These are phyloP conservation scores for Sporothrix variecibatus DNA, from an alignment of 2,329 filamentous ascomycete species.

Conservation along the genomic window DNA sequence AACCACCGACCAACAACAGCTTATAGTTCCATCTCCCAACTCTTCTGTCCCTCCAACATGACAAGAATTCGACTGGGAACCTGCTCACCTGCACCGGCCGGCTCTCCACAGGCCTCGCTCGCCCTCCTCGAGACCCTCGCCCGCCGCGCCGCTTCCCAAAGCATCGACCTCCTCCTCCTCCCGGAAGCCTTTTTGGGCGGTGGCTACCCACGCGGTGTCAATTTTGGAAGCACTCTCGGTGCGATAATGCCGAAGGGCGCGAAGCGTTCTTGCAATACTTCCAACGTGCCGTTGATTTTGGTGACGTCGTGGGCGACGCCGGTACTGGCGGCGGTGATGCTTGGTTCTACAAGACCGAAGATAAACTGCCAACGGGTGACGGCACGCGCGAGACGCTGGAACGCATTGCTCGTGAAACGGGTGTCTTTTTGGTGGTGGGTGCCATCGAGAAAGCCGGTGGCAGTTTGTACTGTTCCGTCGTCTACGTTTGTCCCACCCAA, in stretches of 20 bases:
- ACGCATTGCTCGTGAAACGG: constrained; percentile 70
- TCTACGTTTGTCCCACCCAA: constrained; percentile 75
- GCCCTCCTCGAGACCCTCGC: constrained; percentile 64
- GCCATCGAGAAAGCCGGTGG: constrained; percentile 79
- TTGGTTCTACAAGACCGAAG: constrained; percentile 57
- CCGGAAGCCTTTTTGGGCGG: constrained; percentile 85
- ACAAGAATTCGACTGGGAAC: constrained; percentile 55
- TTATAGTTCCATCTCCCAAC: background rate
- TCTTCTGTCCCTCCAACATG: constrained; percentile 6
- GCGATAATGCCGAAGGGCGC: constrained; percentile 67
- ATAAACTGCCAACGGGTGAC: constrained; percentile 42
- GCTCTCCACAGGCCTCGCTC: constrained; percentile 62
- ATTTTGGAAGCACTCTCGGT: constrained; percentile 76
- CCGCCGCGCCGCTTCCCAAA: constrained; percentile 57
- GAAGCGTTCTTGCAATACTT: constrained; percentile 85
- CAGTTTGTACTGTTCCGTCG: constrained; percentile 77
- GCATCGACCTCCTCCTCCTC: constrained; percentile 74
- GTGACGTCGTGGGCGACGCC: constrained; percentile 65
- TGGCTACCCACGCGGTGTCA: constrained; percentile 81
- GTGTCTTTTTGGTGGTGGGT: constrained; percentile 79
- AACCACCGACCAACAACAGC: background rate
- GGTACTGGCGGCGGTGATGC: constrained; percentile 68
- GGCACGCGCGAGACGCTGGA: constrained; percentile 80
- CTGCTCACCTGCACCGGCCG: constrained; percentile 55
- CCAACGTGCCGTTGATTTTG: constrained; percentile 75